Conservation (phyloP, 1,284 basidiomycete genomes). For the Fomes fomentarius region DNA sequence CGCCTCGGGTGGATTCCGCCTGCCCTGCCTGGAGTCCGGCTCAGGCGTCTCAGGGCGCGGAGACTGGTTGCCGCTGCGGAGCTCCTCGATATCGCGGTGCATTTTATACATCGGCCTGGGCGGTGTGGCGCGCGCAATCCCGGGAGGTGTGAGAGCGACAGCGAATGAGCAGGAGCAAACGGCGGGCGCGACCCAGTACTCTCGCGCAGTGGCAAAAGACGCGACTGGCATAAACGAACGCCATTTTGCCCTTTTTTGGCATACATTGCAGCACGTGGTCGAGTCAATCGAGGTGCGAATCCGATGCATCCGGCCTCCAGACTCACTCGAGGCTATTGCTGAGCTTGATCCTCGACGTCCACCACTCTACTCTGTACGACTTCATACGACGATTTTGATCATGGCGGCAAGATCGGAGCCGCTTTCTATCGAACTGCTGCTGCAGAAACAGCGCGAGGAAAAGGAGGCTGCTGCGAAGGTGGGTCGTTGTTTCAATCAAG, state of each 20-base stretch:
- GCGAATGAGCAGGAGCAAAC: not conserved
- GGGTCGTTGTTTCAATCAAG: constrained; percentile 18
- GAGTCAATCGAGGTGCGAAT: not conserved
- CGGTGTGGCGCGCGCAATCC: not conserved
- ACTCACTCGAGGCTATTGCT: not conserved
- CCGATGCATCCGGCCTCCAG: not conserved
- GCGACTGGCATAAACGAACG: constrained; percentile 13
- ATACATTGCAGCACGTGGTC: constrained; percentile 16
- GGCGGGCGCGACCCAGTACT: not conserved
- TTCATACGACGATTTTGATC: not conserved
- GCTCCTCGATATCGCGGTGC: constrained; percentile 37
- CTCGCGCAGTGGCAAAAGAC: constrained; percentile 18
- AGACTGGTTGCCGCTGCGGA: constrained; percentile 39
- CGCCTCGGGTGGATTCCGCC: constrained; percentile 47
- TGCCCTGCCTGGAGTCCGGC: constrained; percentile 59
- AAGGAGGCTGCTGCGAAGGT: constrained; percentile 91
- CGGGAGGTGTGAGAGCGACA: not conserved
- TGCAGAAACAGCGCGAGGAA: constrained; percentile 86
- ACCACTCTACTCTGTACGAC: constrained; percentile 2
- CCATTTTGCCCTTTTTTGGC: constrained; percentile 15
- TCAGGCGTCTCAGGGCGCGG: constrained; percentile 64
- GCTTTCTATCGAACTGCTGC: constrained; percentile 81
- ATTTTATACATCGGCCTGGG: constrained; percentile 22
- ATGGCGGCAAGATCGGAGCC: constrained; percentile 56
- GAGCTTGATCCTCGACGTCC: constrained; percentile 14